phyloP scores from a whole-genome alignment of 106 monocot species.

The Allium fistulosum region DNA sequence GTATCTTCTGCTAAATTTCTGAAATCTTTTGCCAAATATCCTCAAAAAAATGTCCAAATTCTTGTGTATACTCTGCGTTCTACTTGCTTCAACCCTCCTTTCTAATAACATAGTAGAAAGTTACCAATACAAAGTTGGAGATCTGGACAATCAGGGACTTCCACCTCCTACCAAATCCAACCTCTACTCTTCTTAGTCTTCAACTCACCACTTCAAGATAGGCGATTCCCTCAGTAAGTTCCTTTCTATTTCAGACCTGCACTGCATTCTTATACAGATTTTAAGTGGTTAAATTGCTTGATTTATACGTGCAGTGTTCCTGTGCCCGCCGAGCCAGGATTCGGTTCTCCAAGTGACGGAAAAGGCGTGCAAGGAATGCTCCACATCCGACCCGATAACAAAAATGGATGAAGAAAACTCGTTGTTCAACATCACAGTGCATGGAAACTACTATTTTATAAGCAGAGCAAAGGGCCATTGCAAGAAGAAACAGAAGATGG shows the following conservation, averaged over 20 bases:
- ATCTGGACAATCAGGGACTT: constrained; percentile 55
- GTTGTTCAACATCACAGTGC: constrained; percentile 57
- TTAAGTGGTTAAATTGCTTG: neutral
- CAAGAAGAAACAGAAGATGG: constrained; percentile 66
- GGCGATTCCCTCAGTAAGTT: constrained; percentile 64
- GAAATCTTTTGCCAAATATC: too few species aligned
- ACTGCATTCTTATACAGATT: neutral
- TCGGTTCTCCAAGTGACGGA: constrained; percentile 77
- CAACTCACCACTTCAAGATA: constrained; percentile 30
- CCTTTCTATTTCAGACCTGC: neutral
- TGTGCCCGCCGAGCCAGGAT: constrained; percentile 93
- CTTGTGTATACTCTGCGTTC: too few species aligned
- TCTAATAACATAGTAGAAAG: neutral
- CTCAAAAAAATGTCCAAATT: too few species aligned
- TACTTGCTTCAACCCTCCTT: too few species aligned
- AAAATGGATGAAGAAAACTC: constrained; percentile 79
- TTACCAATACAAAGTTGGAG: constrained; percentile 52
- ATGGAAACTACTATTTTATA: constrained; percentile 54
- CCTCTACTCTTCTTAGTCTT: constrained; percentile 45
- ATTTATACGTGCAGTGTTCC: constrained; percentile 43
- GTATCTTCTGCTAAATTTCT: too few species aligned
- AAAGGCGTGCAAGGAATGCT: constrained; percentile 52
- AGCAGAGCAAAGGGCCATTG: constrained; percentile 59
- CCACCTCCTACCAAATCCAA: constrained; percentile 45
- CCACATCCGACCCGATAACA: constrained; percentile 30